A percentile compares a stretch with the other conserved stretches of the same genome.
These are phyloP conservation scores for Rutstroemia sydowiana DNA, from an alignment of 2,329 filamentous ascomycete genomes.

Conservation along the genomic window DNA sequence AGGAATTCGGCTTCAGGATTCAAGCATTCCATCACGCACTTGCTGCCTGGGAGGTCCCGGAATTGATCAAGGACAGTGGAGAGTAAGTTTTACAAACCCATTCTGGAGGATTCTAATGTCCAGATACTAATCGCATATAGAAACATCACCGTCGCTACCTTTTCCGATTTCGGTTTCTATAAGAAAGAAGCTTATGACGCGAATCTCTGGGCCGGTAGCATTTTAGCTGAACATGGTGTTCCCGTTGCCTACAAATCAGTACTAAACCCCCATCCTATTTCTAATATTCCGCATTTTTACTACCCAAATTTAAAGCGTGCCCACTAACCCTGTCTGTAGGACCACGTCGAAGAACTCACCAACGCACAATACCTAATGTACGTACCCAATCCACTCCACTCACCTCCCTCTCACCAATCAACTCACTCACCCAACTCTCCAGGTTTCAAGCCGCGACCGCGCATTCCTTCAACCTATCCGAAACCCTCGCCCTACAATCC, in stretches of 20 bases:
- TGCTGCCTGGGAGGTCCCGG: conserved; percentile 35
- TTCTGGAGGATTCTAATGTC: neutral
- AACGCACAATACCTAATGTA: conserved; percentile 37
- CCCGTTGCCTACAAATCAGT: conserved; percentile 38
- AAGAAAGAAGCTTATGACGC: conserved; percentile 37
- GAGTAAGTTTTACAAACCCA: conserved; percentile 27
- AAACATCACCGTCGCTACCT: conserved; percentile 38
- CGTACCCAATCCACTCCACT: neutral
- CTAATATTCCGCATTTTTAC: too few relatives aligned
- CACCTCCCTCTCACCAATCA: neutral
- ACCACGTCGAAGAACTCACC: conserved; percentile 31
- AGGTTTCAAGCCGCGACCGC: conserved; percentile 35
- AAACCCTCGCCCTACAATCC: conserved; percentile 35
- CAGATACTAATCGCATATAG: conserved; percentile 14
- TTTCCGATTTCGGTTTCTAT: conserved; percentile 36
- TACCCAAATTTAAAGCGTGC: too few relatives aligned
- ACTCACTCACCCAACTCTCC: neutral
- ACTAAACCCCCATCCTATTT: too few relatives aligned
- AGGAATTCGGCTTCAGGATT: conserved; percentile 37
- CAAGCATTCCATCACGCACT: conserved; percentile 37
- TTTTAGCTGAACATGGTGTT: conserved; percentile 35
- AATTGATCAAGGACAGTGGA: conserved; percentile 34
- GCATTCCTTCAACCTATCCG: conserved; percentile 36
- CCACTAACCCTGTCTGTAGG: conserved; percentile 15
- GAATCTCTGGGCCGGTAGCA: conserved; percentile 35